These are phyloP conservation scores for Jacaranda mimosifolia DNA, from an alignment of 257 asterid species.

Conservation along the genomic window DNA sequence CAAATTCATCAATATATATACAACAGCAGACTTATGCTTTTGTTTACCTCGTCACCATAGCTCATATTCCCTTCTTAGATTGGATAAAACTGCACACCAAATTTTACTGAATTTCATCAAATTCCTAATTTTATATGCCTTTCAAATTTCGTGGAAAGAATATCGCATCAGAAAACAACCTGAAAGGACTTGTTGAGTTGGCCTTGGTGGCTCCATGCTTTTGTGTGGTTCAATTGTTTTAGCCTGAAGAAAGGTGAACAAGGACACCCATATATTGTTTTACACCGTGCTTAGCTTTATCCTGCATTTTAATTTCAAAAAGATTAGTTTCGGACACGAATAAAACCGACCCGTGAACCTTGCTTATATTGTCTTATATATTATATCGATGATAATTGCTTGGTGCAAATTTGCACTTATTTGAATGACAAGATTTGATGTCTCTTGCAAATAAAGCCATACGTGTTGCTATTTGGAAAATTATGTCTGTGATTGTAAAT, in stretches of 20 bases:
- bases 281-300: slow-evolving; percentile 14
- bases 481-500: slow-evolving; percentile 26
- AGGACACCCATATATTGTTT: slow-evolving; percentile 17
- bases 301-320: not conserved
- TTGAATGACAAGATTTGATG: slow-evolving; percentile 31
- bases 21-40: not conserved
- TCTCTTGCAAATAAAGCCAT: slow-evolving; percentile 36
- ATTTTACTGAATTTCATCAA: not conserved
- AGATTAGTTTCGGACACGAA: slow-evolving; percentile 12
- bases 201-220: slow-evolving; percentile 23
- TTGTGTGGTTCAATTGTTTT: slow-evolving; percentile 28
- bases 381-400: slow-evolving; percentile 9
- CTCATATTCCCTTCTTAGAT: not conserved
- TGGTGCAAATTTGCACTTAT: slow-evolving; percentile 23
- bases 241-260: slow-evolving; percentile 15
- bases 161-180: slow-evolving; percentile 3
- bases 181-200: slow-evolving; percentile 37
- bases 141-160: not conserved
- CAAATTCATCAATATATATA: not conserved
- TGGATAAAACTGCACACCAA: slow-evolving; percentile 19
- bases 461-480: slow-evolving; percentile 28
- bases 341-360: slow-evolving; percentile 20
- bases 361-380: not conserved
- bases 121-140: not conserved
- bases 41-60: not conserved